phyloP scores from a whole-genome alignment of 2,329 filamentous ascomycete genomes.

The Paracorniculantispora psalliotae region DNA sequence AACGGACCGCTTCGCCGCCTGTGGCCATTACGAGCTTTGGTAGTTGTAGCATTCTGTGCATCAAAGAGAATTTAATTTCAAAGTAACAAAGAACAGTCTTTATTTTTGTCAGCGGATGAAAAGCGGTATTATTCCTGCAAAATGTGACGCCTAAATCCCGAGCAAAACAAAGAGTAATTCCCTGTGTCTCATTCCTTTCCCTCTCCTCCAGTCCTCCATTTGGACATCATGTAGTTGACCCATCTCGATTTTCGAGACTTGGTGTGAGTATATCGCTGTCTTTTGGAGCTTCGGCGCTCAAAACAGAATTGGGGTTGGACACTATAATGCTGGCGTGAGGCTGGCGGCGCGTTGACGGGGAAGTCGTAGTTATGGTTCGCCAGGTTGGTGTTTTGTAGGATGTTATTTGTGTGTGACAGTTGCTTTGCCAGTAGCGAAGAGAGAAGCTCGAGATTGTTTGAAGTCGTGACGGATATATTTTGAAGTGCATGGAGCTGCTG shows the following conservation, averaged over 20 bases:
- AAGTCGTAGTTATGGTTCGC: neutral
- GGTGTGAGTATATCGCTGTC: neutral
- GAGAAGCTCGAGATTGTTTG: neutral
- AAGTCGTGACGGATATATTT: constrained; percentile 13
- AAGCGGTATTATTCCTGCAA: neutral
- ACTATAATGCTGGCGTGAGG: neutral
- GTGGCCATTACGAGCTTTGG: too few relatives aligned
- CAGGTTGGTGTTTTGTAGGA: neutral
- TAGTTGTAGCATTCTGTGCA: too few relatives aligned
- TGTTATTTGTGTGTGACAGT: neutral
- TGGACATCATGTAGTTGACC: constrained; percentile 1
- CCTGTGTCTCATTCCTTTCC: neutral
- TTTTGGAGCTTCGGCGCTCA: neutral
- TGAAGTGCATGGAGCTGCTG: constrained; percentile 18
- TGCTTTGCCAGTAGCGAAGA: constrained; percentile 2
- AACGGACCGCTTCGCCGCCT: too few relatives aligned
- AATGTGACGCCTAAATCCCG: neutral
- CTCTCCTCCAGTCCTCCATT: constrained; percentile 1
- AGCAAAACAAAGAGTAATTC: neutral
- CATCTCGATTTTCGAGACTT: neutral
- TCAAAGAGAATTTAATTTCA: too few relatives aligned
- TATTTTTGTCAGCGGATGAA: neutral
- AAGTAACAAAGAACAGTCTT: too few relatives aligned
- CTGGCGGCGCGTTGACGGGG: neutral
- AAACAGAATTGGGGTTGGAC: constrained; percentile 9